Conservation (phyloP, 225 moss, liverwort and hornwort genomes). For the Polytrichum formosum region DNA sequence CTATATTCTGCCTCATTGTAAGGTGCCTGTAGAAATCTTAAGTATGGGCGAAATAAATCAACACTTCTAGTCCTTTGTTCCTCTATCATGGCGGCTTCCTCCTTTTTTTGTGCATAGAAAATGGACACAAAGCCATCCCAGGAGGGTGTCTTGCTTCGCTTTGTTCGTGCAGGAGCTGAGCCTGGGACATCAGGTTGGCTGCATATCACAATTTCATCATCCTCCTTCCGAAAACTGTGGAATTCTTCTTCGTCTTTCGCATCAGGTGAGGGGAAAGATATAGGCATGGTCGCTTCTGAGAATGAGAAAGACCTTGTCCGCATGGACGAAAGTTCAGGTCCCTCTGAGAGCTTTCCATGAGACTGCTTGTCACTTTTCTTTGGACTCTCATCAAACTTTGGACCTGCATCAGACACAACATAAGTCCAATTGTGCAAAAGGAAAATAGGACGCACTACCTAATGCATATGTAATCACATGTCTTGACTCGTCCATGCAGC, state of each 20-base stretch:
- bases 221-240: slow-evolving; percentile 63
- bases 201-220: slow-evolving; percentile 18
- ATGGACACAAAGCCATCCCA: slow-evolving; percentile 75
- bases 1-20: slow-evolving; percentile 77
- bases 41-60: slow-evolving; percentile 60
- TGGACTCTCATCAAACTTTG: slow-evolving; percentile 4
- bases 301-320: slow-evolving; percentile 53
- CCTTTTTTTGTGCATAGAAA: slow-evolving; percentile 49
- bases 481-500: too few relatives aligned
- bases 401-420: background rate
- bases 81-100: slow-evolving; percentile 24
- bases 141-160: slow-evolving; percentile 47
- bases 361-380: background rate
- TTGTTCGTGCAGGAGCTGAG: slow-evolving; percentile 30
- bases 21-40: slow-evolving; percentile 50
- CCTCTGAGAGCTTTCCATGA: slow-evolving; percentile 12
- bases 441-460: background rate
- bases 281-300: slow-evolving; percentile 20
- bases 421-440: background rate
- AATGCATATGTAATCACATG: too few relatives aligned
- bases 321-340: slow-evolving; percentile 26
- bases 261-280: slow-evolving; percentile 26
- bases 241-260: slow-evolving; percentile 31
- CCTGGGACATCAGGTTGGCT: slow-evolving; percentile 28
- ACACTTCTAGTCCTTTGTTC: slow-evolving; percentile 48